These are phyloP conservation scores for Amborella trichopoda DNA, from an alignment of 164 flowering plant genomes.

Conservation along the genomic window DNA sequence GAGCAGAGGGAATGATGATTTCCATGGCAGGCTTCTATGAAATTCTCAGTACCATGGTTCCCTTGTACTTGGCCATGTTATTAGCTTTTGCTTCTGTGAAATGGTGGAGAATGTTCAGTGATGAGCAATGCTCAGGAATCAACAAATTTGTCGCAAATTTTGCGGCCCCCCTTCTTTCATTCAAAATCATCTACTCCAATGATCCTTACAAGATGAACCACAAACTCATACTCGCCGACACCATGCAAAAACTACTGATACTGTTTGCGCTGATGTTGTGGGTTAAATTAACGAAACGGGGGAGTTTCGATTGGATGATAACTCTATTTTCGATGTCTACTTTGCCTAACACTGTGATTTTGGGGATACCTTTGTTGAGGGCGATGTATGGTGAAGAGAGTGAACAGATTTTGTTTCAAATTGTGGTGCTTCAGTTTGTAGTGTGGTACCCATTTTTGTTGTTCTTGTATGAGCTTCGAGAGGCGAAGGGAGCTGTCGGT, in stretches of 20 bases:
- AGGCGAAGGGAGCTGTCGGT: not conserved
- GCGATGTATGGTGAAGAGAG: not conserved
- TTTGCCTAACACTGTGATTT: not conserved
- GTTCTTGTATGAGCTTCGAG: not conserved
- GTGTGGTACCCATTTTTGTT: not conserved
- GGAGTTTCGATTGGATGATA: not conserved
- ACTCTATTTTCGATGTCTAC: not conserved
- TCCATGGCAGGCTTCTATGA: not conserved
- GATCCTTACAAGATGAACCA: not conserved
- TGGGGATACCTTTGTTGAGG: not conserved
- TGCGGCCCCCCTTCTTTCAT: conserved; percentile 1
- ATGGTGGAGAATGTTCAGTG: not conserved
- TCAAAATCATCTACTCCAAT: not conserved
- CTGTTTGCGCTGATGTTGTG: not conserved
- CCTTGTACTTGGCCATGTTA: conserved; percentile 3
- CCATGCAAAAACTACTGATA: not conserved
- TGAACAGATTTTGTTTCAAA: not conserved
- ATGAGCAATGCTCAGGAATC: conserved; percentile 2
- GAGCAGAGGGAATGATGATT: not conserved
- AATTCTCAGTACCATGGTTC: not conserved
- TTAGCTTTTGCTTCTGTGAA: conserved; percentile 3
- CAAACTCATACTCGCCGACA: not conserved
- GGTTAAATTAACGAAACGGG: not conserved
- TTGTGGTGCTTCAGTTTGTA: not conserved
- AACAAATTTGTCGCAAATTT: conserved; percentile 1